Conservation (phyloP, 1,284 basidiomycete species). For the Ceratobasidium sp. region DNA sequence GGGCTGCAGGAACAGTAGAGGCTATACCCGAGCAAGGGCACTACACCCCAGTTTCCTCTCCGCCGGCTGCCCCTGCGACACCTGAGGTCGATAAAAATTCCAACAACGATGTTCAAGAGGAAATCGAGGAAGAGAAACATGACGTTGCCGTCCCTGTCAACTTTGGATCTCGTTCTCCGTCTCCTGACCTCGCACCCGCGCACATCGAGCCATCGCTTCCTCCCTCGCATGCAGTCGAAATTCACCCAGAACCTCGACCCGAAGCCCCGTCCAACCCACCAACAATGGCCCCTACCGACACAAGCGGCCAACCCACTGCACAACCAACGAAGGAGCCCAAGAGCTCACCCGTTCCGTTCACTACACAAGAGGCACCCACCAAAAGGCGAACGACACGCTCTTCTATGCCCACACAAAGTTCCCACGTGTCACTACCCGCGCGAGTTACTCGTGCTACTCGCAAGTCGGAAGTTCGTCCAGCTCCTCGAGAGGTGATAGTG, state of each 20-base stretch:
- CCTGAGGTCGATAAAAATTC: not conserved
- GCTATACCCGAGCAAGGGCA: not conserved
- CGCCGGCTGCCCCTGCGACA: not conserved
- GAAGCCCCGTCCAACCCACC: not conserved
- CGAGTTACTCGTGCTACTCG: not conserved
- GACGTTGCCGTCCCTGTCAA: conserved; percentile 25
- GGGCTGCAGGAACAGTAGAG: not conserved
- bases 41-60: not conserved
- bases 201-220: not conserved
- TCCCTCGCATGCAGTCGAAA: not conserved
- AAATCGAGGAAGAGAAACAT: not conserved
- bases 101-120: not conserved
- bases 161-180: conserved; percentile 30
- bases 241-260: not conserved
- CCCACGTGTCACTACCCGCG: not conserved
- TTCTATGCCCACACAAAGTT: conserved; percentile 18
- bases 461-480: conserved; percentile 12
- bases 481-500: not conserved
- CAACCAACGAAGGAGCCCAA: not conserved
- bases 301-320: not conserved
- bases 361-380: not conserved
- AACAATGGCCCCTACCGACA: not conserved
- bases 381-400: conserved; percentile 4
- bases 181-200: not conserved
- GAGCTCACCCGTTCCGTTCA: not conserved